Evolutionary conservation across 2,329 filamentous ascomycete genomes (phyloP), one percentile per base, ranked within the genome.

Genomic region (Corniculantispora saksenae): DNA sequence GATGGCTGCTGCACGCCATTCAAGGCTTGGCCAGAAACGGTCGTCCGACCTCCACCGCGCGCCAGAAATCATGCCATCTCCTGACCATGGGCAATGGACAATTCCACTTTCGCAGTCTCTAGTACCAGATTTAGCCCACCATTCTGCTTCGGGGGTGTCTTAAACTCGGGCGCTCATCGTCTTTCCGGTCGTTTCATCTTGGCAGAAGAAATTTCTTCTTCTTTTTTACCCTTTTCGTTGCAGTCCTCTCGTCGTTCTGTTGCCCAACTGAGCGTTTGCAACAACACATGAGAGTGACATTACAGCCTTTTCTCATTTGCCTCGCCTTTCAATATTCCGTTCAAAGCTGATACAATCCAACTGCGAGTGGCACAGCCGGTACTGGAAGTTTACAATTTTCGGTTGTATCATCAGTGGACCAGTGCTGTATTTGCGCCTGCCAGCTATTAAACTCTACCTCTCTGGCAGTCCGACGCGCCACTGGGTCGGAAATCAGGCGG

Each of bases 51-150:
- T 58, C 61, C 61, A 64, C 61, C 43, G 47, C 61, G 47, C 61
- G 45, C 54, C 61, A 64, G 45, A 64, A 64, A 64, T 64, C 61
- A 64, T 64, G 61, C 61, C 61, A 64, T 64, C 53, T 64, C 61
- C 51, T 29, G 61, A 64, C 56, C 35, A n/a, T n/a, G 48, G 40
- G 56, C 61, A 51, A 63, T 63, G 61, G 25, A 21, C 61, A 25
- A 50, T 63, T 54, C 61, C 53, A 63, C 61, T 63, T 56, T 48
- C 25, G 40, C 29, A 29, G 27, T 63, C n/a, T 40, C 51, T 29
- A 29, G 53, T 29, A 5, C 25, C 35, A 27, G 40, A 43, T 48
- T 45, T 55, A 38, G 27, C 29, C 27, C n/a, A 23, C 23, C 40
- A 19, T 62, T 62, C 25, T 45, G 47, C 43, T 32, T 63, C 25